Conservation (phyloP, 345 rosid genomes). For the Brassica juncea region DNA sequence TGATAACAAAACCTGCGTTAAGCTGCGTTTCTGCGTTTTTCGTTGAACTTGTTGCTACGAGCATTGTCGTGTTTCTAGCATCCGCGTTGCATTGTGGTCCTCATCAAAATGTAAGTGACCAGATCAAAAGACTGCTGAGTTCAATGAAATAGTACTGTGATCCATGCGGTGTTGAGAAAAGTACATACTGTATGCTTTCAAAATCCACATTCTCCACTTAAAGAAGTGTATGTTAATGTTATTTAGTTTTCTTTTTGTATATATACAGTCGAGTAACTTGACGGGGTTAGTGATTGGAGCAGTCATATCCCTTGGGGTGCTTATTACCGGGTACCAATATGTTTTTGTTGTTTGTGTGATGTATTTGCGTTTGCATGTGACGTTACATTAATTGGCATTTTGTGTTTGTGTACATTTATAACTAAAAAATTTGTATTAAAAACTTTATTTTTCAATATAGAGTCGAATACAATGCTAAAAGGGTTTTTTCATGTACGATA, state of each 20-base stretch:
- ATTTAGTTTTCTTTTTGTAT: not conserved
- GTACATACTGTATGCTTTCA: not conserved
- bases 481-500: not conserved
- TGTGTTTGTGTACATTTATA: not conserved
- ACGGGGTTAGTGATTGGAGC: slow-evolving; percentile 71
- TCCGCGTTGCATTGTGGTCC: slow-evolving; percentile 59
- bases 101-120: slow-evolving; percentile 51
- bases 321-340: slow-evolving; percentile 60
- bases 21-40: slow-evolving; percentile 69
- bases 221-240: not conserved
- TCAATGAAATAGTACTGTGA: not conserved
- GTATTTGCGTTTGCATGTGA: not conserved
- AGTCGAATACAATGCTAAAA: not conserved
- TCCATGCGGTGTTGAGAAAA: not conserved
- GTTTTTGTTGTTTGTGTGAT: not conserved
- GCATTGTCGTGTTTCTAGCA: slow-evolving; percentile 62
- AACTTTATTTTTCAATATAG: too few relatives aligned
- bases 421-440: not conserved
- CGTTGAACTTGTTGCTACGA: slow-evolving; percentile 74
- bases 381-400: not conserved
- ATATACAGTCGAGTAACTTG: slow-evolving; percentile 55
- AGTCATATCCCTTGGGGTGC: slow-evolving; percentile 74
- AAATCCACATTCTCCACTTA: not conserved
- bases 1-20: slow-evolving; percentile 60
- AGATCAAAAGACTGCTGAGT: not conserved